Percentiles rank a stretch among this genome's conserved stretches.
These are phyloP conservation scores for Fusarium mundagurra DNA, from an alignment of 2,329 filamentous ascomycete species.

Conservation along the genomic window DNA sequence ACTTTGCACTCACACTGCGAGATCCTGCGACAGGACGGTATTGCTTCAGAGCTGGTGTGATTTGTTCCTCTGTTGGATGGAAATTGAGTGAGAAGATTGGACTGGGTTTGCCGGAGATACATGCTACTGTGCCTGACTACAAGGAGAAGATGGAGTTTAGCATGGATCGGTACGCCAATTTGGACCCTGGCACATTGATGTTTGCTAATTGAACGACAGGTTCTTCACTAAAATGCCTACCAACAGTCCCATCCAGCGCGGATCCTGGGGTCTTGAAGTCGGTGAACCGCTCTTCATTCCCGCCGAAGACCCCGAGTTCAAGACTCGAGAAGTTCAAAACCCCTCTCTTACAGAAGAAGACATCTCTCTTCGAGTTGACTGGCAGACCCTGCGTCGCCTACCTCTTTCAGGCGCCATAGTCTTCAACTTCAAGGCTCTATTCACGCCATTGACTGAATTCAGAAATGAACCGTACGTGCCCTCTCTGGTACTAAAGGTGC, in stretches of 20 bases:
- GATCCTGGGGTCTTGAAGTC: constrained; percentile 85
- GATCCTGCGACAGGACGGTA: constrained; percentile 78
- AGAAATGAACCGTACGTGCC: constrained; percentile 79
- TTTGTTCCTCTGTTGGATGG: constrained; percentile 86
- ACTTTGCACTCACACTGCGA: constrained; percentile 81
- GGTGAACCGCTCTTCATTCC: constrained; percentile 80
- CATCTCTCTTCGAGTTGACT: constrained; percentile 80
- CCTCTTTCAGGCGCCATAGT: constrained; percentile 79
- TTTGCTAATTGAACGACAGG: constrained; percentile 50
- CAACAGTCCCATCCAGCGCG: constrained; percentile 80
- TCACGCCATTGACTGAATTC: constrained; percentile 78
- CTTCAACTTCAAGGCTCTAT: constrained; percentile 90
- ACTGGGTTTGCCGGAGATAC: constrained; percentile 74
- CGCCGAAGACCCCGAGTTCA: constrained; percentile 71
- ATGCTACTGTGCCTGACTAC: constrained; percentile 80
- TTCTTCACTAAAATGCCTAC: constrained; percentile 83
- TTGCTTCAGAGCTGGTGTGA: constrained; percentile 76
- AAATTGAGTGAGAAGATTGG: constrained; percentile 80
- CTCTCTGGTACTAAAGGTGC: constrained; percentile 71
- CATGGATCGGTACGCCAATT: constrained; percentile 75
- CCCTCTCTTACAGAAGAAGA: constrained; percentile 65
- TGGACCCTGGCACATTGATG: accelerated
- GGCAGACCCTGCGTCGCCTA: constrained; percentile 84
- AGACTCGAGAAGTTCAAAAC: constrained; percentile 67
- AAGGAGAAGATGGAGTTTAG: constrained; percentile 88